A percentile compares a stretch with the other conserved stretches of the same genome.
Evolutionary conservation across 2,329 filamentous ascomycete genomes (phyloP).

Genomic region (Aspergillus vadensis): DNA sequence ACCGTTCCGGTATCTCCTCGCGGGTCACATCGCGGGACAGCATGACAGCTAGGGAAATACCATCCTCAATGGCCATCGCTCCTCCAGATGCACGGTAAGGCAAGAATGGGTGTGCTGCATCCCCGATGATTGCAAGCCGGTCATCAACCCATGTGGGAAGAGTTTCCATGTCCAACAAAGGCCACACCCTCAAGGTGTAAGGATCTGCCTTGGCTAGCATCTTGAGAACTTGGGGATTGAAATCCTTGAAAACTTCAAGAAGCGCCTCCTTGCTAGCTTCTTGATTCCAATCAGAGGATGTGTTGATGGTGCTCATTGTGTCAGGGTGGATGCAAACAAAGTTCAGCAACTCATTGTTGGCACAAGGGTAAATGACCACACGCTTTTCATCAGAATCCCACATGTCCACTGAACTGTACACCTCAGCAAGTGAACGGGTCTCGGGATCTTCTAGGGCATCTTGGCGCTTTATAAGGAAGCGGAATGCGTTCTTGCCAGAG

Average conservation of each 20-base stretch:
- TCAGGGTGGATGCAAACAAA: constrained; percentile 57
- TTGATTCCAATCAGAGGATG: constrained; percentile 39
- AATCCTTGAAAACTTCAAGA: constrained; percentile 39
- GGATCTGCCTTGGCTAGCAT: constrained; percentile 46
- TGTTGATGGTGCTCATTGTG: constrained; percentile 38
- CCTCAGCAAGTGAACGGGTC: constrained; percentile 41
- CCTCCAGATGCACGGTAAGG: constrained; percentile 66
- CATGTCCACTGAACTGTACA: constrained; percentile 47
- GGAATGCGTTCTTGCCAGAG: constrained; percentile 60
- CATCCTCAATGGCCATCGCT: constrained; percentile 68
- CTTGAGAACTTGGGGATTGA: constrained; percentile 44
- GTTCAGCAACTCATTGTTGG: constrained; percentile 51
- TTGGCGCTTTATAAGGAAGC: constrained; percentile 56
- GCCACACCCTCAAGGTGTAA: constrained; percentile 58
- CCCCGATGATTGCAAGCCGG: constrained; percentile 61
- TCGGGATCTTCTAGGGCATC: constrained; percentile 43
- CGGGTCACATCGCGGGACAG: constrained; percentile 50
- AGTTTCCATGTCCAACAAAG: constrained; percentile 62
- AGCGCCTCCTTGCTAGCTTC: constrained; percentile 28
- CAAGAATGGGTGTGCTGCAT: constrained; percentile 69
- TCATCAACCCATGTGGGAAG: constrained; percentile 59
- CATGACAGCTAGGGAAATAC: constrained; percentile 59
- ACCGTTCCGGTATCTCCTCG: constrained; percentile 55
- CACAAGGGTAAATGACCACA: constrained; percentile 52
- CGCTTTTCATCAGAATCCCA: constrained; percentile 47